Evolutionary conservation across 2,329 filamentous ascomycete genomes (phyloP).

Genomic region (Epichloe uncinata): DNA sequence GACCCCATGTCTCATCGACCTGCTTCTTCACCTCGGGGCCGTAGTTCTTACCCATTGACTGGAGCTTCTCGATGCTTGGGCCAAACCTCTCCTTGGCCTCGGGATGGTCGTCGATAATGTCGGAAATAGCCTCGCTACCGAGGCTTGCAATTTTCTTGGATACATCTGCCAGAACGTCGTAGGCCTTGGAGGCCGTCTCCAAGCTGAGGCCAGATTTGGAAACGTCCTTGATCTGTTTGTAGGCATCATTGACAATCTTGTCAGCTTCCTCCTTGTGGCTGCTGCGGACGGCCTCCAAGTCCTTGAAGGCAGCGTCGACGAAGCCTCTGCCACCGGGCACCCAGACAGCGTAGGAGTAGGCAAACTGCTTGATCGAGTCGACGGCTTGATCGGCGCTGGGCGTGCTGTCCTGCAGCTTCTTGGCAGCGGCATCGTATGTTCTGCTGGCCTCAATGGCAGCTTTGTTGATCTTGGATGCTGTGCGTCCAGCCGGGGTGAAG

Average conservation of each 20-base stretch:
- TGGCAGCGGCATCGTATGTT: slow-evolving; percentile 45
- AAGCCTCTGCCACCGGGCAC: slow-evolving; percentile 58
- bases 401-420: slow-evolving; percentile 47
- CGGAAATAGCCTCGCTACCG: slow-evolving; percentile 45
- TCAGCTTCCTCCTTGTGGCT: slow-evolving; percentile 61
- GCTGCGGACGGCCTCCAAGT: slow-evolving; percentile 52
- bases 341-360: slow-evolving; percentile 56
- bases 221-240: slow-evolving; percentile 50
- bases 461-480: slow-evolving; percentile 31
- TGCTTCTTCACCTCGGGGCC: slow-evolving; percentile 68
- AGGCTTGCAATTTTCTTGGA: slow-evolving; percentile 46
- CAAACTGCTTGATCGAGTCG: slow-evolving; percentile 49
- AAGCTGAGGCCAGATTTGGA: slow-evolving; percentile 47
- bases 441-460: slow-evolving; percentile 40
- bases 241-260: slow-evolving; percentile 51
- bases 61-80: slow-evolving; percentile 52
- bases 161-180: slow-evolving; percentile 49
- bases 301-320: slow-evolving; percentile 56
- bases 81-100: slow-evolving; percentile 60
- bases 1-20: slow-evolving; percentile 55
- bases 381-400: slow-evolving; percentile 56
- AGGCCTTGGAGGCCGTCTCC: slow-evolving; percentile 47
- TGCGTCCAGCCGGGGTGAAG: slow-evolving; percentile 29
- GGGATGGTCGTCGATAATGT: slow-evolving; percentile 63
- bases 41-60: slow-evolving; percentile 54